Percentiles rank a stretch among this genome's conserved stretches.
These are phyloP conservation scores for Cinnamomum chago DNA, from an alignment of 164 flowering plant species.

Conservation along the genomic window DNA sequence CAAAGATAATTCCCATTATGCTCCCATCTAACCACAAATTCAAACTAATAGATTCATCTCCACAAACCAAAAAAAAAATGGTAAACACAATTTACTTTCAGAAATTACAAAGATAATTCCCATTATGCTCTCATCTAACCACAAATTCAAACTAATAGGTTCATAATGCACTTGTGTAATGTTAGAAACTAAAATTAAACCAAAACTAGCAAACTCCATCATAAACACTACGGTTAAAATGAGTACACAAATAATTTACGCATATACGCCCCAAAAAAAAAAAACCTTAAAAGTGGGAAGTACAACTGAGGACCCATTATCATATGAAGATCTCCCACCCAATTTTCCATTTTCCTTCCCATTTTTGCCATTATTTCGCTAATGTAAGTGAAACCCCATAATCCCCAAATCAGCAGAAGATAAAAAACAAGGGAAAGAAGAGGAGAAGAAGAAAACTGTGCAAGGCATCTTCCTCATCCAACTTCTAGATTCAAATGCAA, in stretches of 20 bases:
- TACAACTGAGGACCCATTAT: no score
- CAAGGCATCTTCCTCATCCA: no score
- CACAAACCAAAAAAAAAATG: neutral
- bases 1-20: neutral
- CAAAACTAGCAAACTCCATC: neutral
- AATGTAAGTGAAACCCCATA: no score
- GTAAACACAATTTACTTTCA: neutral
- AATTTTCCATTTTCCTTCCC: no score
- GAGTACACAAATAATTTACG: neutral
- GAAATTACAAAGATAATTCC: neutral
- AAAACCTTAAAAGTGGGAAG: no score
- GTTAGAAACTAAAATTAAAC: neutral
- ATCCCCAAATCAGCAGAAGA: no score
- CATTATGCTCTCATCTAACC: neutral
- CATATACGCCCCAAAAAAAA: no score
- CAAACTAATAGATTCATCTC: neutral
- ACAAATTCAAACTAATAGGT: neutral
- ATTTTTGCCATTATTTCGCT: no score
- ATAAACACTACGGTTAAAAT: neutral
- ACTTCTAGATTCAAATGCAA: no score
- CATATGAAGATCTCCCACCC: no score
- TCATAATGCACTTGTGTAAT: neutral
- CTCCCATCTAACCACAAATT: neutral
- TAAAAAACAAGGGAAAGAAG: no score
- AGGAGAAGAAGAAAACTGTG: no score